Evolutionary conservation across 371 early-diverging fungal species (phyloP), one percentile per base, ranked within the genome.

Genomic region (Mortierella sp.): DNA sequence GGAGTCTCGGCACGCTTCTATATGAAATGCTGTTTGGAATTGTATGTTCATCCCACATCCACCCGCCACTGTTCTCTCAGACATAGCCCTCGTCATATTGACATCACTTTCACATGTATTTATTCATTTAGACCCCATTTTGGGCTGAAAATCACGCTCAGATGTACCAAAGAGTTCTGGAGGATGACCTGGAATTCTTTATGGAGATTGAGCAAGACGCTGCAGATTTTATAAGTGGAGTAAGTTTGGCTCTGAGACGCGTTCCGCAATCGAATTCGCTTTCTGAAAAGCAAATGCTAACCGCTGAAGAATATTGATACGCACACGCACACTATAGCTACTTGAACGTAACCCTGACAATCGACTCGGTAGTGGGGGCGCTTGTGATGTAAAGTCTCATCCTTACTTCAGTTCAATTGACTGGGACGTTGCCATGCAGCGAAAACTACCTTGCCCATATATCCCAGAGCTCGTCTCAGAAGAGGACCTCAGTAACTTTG

Each of bases 1-100:
- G 99, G 99, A 93, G 97, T 50, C 87, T 98, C 8, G 99, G 99
- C 0, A 94, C 97, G 1, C 87, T 98, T 28, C 87, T 98, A 53
- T 99, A 94, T 76, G 97, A 94, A 75, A 92, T 95, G 87, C 40
- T 94, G 45, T 87, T 87, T 21, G 95, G 95, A 1, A 86, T 88
- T 55, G 90, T 88, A 87, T 83, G 87, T 84, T 21, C 21, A 33
- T 57, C 1, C n/a, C n/a, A n/a, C 16, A 50, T 50, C 3, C 0
- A 15, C 43, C 10, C 16, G n/a, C 7, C 7, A 16, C 6, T 50
- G 16, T 50, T n/a, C 6, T n/a, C n/a, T n/a, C 16, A n/a, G n/a
- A n/a, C 13, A 50, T 8, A 8, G n/a, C 16, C 5, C 16, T 52
- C 57, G 65, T 8, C 38, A 53, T 22, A 13, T 9, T 60, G 19